phyloP scores from a whole-genome alignment of 129 eudicot genomes.

The Kitagawia praeruptora region DNA sequence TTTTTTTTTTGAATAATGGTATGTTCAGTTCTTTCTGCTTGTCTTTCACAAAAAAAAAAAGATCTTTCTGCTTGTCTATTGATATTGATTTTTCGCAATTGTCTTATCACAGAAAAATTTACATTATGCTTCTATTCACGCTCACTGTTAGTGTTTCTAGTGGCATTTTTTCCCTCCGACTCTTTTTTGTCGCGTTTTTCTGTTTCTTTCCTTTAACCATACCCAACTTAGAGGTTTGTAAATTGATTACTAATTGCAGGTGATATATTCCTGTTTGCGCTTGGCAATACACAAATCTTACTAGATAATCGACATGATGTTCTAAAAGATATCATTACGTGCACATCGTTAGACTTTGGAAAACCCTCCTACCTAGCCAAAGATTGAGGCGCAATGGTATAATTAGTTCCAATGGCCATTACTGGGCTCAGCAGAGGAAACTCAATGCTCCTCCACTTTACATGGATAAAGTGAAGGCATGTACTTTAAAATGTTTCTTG shows the following conservation, averaged over 20 bases:
- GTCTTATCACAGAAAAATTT: too few species aligned
- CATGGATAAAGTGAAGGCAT: slow-evolving; percentile 47
- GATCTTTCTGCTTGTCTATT: too few species aligned
- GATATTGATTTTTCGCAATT: too few species aligned
- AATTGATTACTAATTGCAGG: slow-evolving; percentile 6
- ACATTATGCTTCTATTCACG: too few species aligned
- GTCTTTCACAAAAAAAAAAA: too few species aligned
- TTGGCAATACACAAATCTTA: slow-evolving; percentile 29
- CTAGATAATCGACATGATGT: slow-evolving; percentile 26
- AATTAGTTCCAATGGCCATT: slow-evolving; percentile 28
- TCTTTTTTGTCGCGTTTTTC: too few species aligned
- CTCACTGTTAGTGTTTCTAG: too few species aligned
- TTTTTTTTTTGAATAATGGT: too few species aligned
- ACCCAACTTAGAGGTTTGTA: too few species aligned
- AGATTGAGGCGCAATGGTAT: slow-evolving; percentile 37
- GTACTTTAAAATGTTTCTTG: neutral
- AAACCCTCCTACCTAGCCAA: slow-evolving; percentile 30
- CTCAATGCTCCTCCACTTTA: slow-evolving; percentile 35
- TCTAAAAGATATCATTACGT: slow-evolving; percentile 31
- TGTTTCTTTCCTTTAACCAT: neutral
- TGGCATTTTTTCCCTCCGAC: too few species aligned
- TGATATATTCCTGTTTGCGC: slow-evolving; percentile 28
- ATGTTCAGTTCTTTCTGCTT: too few species aligned
- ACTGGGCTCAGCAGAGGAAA: slow-evolving; percentile 35
- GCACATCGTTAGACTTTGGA: slow-evolving; percentile 39